Base-by-base conservation (phyloP, 1,139 yeast genomes). In the Taphrina pruni region DNA sequence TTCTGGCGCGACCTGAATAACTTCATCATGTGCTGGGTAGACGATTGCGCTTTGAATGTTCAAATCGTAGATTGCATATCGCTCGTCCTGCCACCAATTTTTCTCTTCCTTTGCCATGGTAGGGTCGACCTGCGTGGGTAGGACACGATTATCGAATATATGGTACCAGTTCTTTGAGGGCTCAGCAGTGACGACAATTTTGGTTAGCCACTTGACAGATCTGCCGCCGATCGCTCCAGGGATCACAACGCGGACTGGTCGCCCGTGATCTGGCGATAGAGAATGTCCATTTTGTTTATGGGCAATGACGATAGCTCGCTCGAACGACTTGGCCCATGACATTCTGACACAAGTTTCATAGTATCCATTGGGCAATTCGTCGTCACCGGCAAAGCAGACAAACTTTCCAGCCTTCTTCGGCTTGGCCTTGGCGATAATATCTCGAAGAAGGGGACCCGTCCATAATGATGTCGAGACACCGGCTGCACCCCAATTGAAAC, bases 191-290 rank as follows among this genome's bases (percentile, higher is more conserved):
- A 78, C 71, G 12, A 76, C 67, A 32, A 78, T 69, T 60, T 72
- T 73, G 48, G 73, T 75, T 35, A 78, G 70, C 80, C 80, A 78
- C 68, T 78, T 78, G 55, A 78, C 80, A 8, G 79, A 76, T 17
- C 80, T 72, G 3, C 80, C 80, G 20, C 80, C 80, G 72, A 78
- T 77, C 26, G 77, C 76, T 9, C 80, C 80, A 3, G 80, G 80
- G 1, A 78, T 75, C 5, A 78, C 73, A 8, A 76, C 78, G 52
- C 80, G 74, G n/a, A 78, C 66, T 0, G 80, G 80, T 17, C 73
- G 74, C 1, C 80, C 80, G 69, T 78, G 80, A 67, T 78, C 80
- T 0, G 79, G 79, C 5, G 75, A 66, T 21, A 78, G 70, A n/a
- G 72, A 72, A n/a, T 72, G 73, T 7, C 80, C 80, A 60, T 78